phyloP scores from a whole-genome alignment of 2,329 filamentous ascomycete species.

The Xylaria sp. region DNA sequence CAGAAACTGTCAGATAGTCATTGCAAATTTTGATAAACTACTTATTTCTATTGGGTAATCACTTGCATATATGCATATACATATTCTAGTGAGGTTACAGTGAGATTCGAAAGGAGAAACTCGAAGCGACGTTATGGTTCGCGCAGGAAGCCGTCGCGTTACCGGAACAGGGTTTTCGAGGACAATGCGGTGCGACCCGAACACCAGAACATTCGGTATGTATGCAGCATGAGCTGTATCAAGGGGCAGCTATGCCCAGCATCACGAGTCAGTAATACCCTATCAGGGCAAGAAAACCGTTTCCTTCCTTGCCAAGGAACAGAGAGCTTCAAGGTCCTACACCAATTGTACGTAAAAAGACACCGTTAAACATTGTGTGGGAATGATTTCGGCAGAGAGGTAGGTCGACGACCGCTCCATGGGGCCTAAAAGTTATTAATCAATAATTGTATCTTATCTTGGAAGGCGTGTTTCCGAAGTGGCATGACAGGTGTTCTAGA shows the following conservation, averaged over 20 bases:
- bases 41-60: slow-evolving; percentile 10
- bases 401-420: not conserved
- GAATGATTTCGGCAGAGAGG: not conserved
- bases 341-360: too few species aligned
- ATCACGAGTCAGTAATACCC: not conserved
- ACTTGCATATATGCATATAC: slow-evolving; percentile 4
- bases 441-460: not conserved
- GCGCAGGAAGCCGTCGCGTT: slow-evolving; percentile 17
- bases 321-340: not conserved
- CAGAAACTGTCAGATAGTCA: not conserved
- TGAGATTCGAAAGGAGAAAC: not conserved
- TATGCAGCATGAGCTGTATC: not conserved
- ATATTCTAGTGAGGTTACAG: slow-evolving; percentile 4
- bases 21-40: not conserved
- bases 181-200: slow-evolving; percentile 8
- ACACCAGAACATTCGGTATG: not conserved
- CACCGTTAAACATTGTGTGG: too few species aligned
- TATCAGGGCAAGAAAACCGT: not conserved
- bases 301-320: not conserved
- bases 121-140: slow-evolving; percentile 10
- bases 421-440: too few species aligned
- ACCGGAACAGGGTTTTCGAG: slow-evolving; percentile 10
- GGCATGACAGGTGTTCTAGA: not conserved
- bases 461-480: not conserved
- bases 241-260: not conserved